phyloP scores from a whole-genome alignment of 371 early-diverging fungal genomes.

The Mortierella sp. region DNA sequence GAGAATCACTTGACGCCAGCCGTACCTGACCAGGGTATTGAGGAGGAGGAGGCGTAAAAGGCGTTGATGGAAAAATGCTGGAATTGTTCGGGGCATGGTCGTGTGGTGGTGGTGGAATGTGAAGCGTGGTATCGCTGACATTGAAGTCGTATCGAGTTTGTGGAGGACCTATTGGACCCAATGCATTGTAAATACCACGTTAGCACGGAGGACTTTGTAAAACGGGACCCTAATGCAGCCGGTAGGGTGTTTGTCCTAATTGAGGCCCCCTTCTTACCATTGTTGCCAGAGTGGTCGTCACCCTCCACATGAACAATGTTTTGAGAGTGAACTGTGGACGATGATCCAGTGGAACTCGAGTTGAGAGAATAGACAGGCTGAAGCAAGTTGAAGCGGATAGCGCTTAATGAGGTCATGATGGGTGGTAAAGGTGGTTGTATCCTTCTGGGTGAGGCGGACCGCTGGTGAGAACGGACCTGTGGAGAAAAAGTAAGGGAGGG shows the following conservation, averaged over 20 bases:
- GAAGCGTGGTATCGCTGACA: slow-evolving; percentile 5
- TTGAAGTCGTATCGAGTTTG: neutral
- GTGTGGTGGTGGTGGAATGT: neutral
- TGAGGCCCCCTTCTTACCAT: neutral
- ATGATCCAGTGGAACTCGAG: neutral
- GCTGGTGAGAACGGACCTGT: no score
- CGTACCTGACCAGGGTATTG: slow-evolving; percentile 5
- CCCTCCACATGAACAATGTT: neutral
- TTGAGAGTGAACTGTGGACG: slow-evolving; percentile 1
- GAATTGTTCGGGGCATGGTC: neutral
- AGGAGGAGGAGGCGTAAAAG: neutral
- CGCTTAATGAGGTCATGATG: slow-evolving; percentile 21
- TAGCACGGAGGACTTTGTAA: no score
- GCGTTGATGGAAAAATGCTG: neutral
- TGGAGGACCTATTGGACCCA: slow-evolving; percentile 3
- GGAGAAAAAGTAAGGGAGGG: no score
- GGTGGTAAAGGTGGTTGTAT: neutral
- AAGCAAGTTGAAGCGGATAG: slow-evolving; percentile 12
- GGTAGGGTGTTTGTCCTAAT: neutral
- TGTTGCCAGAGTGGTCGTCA: neutral
- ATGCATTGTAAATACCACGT: neutral
- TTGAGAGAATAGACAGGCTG: neutral
- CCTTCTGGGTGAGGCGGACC: neutral
- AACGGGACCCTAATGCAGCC: no score
- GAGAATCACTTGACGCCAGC: slow-evolving; percentile 1